A percentile compares a stretch with the other conserved stretches of the same genome.
phyloP scores from a whole-genome alignment of 2,329 filamentous ascomycete species.

The Ramularia endophylla region DNA sequence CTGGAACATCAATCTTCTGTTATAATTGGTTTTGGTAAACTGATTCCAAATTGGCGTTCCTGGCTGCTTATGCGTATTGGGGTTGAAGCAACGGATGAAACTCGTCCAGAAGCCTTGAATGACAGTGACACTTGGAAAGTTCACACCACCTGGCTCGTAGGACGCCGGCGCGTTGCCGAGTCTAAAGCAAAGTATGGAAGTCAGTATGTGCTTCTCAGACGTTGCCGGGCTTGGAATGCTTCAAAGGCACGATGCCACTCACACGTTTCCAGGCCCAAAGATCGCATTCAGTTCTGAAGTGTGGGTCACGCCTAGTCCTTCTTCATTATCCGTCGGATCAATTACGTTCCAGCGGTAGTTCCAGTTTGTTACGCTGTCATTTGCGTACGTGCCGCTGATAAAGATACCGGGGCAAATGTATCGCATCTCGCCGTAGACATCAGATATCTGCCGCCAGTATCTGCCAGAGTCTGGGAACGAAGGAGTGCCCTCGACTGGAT shows the following conservation, averaged over 20 bases:
- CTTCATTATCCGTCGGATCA: slow-evolving; percentile 48
- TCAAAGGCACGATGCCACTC: too few relatives aligned
- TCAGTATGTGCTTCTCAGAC: too few relatives aligned
- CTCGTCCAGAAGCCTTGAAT: slow-evolving; percentile 69
- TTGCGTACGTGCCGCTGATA: slow-evolving; percentile 42
- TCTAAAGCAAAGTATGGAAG: too few relatives aligned
- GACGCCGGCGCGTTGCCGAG: slow-evolving; percentile 46
- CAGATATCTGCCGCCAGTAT: slow-evolving; percentile 54
- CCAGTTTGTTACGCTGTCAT: slow-evolving; percentile 46
- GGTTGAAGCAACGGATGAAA: slow-evolving; percentile 62
- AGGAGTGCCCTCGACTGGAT: slow-evolving; percentile 44
- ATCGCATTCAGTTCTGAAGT: slow-evolving; percentile 62
- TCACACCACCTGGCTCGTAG: slow-evolving; percentile 49
- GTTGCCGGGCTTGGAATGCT: too few relatives aligned
- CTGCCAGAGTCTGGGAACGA: slow-evolving; percentile 45
- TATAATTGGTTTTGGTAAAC: slow-evolving; percentile 32
- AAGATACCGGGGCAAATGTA: slow-evolving; percentile 60
- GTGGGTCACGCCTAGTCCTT: slow-evolving; percentile 58
- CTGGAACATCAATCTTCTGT: slow-evolving; percentile 32
- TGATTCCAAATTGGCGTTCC: slow-evolving; percentile 49
- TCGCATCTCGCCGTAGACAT: slow-evolving; percentile 59
- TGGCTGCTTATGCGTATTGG: slow-evolving; percentile 50
- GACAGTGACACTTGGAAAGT: slow-evolving; percentile 53
- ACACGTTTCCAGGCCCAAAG: slow-evolving; percentile 57
- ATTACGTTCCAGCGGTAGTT: slow-evolving; percentile 66